These are phyloP conservation scores for Fistulinella prunicolor DNA, from an alignment of 768 basidiomycete species.

Conservation along the genomic window DNA sequence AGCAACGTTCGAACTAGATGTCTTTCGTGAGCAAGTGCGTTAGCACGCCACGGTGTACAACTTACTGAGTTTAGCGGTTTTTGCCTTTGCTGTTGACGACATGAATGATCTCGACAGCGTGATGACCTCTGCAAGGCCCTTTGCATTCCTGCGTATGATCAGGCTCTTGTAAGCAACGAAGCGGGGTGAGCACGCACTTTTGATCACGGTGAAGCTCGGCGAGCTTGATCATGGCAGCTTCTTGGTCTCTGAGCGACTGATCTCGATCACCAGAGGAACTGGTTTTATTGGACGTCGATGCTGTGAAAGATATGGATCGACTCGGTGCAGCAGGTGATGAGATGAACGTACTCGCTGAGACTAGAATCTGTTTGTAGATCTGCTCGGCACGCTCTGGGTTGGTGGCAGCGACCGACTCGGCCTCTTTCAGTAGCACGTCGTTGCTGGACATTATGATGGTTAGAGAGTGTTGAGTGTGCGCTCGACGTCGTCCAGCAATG, in stretches of 20 bases:
- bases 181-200: conserved; percentile 47
- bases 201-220: conserved; percentile 86
- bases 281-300: conserved; percentile 34
- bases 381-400: conserved; percentile 64
- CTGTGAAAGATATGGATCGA: conserved; percentile 14
- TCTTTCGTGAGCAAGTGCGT: neutral
- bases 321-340: no score
- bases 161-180: neutral
- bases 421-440: conserved; percentile 39
- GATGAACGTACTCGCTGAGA: conserved; percentile 32
- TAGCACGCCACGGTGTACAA: neutral
- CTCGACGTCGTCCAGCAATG: conserved; percentile 11
- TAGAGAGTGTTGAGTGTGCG: neutral
- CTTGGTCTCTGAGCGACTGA: conserved; percentile 72
- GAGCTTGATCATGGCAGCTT: conserved; percentile 78
- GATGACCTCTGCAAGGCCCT: conserved; percentile 83
- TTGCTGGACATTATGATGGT: conserved; percentile 23
- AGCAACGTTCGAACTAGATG: conserved; percentile 85
- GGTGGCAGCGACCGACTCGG: conserved; percentile 42
- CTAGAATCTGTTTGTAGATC: conserved; percentile 71
- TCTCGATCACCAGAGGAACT: conserved; percentile 44
- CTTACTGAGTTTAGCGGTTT: conserved; percentile 91
- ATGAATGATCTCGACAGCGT: conserved; percentile 82
- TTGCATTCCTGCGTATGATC: conserved; percentile 59
- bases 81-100: conserved; percentile 94